These are phyloP conservation scores for Talaromyces rugulosus DNA, from an alignment of 2,329 filamentous ascomycete genomes.

Conservation along the genomic window DNA sequence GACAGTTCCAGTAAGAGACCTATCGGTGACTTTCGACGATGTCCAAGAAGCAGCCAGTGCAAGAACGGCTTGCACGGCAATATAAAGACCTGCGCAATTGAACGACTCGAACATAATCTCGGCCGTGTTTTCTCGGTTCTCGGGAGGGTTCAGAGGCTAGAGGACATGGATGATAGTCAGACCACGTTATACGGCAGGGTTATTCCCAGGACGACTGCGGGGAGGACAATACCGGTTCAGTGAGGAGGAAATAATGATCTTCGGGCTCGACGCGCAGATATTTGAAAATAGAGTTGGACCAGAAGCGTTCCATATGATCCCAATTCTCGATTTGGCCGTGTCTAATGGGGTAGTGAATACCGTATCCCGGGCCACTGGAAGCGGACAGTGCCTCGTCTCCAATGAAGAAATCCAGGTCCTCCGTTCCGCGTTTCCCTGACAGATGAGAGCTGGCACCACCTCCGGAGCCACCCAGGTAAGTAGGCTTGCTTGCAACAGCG, in stretches of 20 bases:
- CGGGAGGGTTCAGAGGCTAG: constrained; percentile 91
- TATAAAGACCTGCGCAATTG: constrained; percentile 98
- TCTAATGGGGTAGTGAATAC: constrained; percentile 93
- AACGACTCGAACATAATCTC: constrained; percentile 99
- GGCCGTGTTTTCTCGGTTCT: constrained; percentile 98
- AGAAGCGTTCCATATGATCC: constrained; percentile 99
- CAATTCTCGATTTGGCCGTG: constrained; percentile 99
- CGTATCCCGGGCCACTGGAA: constrained; percentile 83
- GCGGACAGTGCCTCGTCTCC: constrained; percentile 91
- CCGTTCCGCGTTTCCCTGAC: constrained; percentile 88
- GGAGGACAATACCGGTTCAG: constrained; percentile 67
- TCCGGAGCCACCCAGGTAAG: constrained; percentile 86
- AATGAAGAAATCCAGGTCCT: constrained; percentile 98
- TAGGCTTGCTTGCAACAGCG: constrained; percentile 88
- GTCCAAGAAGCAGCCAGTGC: constrained; percentile 98
- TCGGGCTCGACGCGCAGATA: constrained; percentile 97
- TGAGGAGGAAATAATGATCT: constrained; percentile 97
- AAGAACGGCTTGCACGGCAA: constrained; percentile 94
- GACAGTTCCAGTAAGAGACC: constrained; percentile 93
- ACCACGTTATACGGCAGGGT: neutral
- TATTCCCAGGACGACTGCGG: neutral
- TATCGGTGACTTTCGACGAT: constrained; percentile 93
- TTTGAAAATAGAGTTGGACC: constrained; percentile 99
- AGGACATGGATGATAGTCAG: constrained; percentile 2
- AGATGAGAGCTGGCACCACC: constrained; percentile 79